These are phyloP conservation scores for Anisodus tanguticus DNA, from an alignment of 257 asterid genomes.

Conservation along the genomic window DNA sequence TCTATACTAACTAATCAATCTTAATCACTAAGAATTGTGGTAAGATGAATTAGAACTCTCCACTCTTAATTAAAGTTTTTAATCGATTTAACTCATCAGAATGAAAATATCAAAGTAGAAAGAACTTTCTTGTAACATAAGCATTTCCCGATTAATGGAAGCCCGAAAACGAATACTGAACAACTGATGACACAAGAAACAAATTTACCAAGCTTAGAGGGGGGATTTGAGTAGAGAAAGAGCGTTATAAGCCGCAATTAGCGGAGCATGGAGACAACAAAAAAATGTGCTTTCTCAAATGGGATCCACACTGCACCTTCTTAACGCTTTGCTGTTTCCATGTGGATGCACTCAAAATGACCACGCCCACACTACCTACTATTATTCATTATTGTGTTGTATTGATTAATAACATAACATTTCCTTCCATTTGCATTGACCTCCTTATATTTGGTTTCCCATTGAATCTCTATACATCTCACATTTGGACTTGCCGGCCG, in stretches of 20 bases:
- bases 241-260: neutral
- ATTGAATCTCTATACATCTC: neutral
- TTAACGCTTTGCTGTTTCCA: constrained; percentile 9
- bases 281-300: neutral
- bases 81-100: too few relatives aligned
- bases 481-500: constrained; percentile 17
- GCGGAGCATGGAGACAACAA: neutral
- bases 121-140: too few relatives aligned
- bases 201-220: neutral
- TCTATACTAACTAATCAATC: neutral
- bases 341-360: neutral
- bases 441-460: neutral
- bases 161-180: neutral
- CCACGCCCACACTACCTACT: neutral
- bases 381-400: constrained; percentile 8
- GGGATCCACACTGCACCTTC: neutral
- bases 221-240: neutral
- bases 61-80: too few relatives aligned
- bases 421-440: neutral
- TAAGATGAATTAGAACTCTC: neutral
- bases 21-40: neutral
- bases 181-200: too few relatives aligned
- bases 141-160: neutral
- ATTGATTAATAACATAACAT: neutral
- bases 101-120: too few relatives aligned